phyloP scores from a whole-genome alignment of 768 basidiomycete genomes.

The Lactifluus pinguis region DNA sequence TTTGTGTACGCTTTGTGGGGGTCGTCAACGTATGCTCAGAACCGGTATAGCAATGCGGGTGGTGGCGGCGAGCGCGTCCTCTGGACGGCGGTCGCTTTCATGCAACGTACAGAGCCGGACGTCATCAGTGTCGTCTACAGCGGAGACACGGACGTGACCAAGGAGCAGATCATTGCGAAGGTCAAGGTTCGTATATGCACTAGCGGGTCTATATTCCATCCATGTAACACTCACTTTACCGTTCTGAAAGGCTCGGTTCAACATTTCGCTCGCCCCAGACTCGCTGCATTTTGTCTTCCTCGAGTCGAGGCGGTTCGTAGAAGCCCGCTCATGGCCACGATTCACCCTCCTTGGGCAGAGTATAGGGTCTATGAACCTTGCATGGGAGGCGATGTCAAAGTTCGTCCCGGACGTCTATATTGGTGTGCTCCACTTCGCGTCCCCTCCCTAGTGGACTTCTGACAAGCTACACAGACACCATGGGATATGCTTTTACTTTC shows the following conservation, averaged over 20 bases:
- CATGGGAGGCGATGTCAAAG: constrained; percentile 68
- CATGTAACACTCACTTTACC: neutral
- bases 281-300: constrained; percentile 80
- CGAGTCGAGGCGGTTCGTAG: constrained; percentile 56
- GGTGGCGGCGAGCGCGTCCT: constrained; percentile 95
- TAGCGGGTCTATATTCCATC: neutral
- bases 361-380: constrained; percentile 76
- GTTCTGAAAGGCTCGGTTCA: constrained; percentile 58
- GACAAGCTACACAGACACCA: constrained; percentile 56
- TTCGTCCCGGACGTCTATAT: constrained; percentile 88
- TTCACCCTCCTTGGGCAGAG: constrained; percentile 93
- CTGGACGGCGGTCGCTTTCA: constrained; percentile 78
- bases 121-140: constrained; percentile 78
- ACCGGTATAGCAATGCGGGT: constrained; percentile 68
- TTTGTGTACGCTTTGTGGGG: neutral
- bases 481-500: constrained; percentile 96
- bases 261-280: constrained; percentile 56
- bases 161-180: constrained; percentile 71
- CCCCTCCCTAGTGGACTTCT: neutral
- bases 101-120: constrained; percentile 60
- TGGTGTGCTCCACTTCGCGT: constrained; percentile 38
- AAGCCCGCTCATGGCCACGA: constrained; percentile 76
- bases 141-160: constrained; percentile 75
- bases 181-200: constrained; percentile 47
- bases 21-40: neutral